These are phyloP conservation scores for Rhypophila decipiens DNA, from an alignment of 495 filamentous ascomycete genomes.

Conservation along the genomic window DNA sequence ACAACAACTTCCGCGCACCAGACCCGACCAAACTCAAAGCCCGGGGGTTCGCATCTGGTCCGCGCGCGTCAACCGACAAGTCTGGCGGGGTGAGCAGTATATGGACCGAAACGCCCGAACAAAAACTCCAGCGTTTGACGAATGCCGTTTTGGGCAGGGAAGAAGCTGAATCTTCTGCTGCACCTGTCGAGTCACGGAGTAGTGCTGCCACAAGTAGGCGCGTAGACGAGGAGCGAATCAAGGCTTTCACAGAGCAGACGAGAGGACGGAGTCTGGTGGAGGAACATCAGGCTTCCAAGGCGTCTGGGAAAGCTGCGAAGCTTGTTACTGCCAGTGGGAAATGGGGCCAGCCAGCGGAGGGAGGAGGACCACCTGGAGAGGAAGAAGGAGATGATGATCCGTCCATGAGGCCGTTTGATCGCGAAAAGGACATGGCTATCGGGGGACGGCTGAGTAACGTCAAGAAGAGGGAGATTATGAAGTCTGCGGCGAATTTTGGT, in stretches of 20 bases:
- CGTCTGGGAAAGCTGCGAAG: conserved; percentile 7
- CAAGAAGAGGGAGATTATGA: conserved; percentile 73
- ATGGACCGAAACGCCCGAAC: conserved; percentile 90
- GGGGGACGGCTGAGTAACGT: conserved; percentile 64
- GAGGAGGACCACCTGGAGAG: conserved; percentile 39
- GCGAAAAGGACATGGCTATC: conserved; percentile 88
- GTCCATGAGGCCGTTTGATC: conserved; percentile 79
- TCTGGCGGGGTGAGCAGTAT: conserved; percentile 50
- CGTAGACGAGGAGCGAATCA: conserved; percentile 29
- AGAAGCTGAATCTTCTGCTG: conserved; percentile 10
- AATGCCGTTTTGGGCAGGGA: conserved; percentile 79
- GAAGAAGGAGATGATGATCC: conserved; percentile 83
- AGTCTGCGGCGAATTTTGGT: conserved; percentile 74
- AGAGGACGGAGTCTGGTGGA: conserved; percentile 60
- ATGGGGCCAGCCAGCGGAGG: conserved; percentile 1
- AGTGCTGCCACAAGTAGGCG: conserved; percentile 21
- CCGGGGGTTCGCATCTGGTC: conserved; percentile 63
- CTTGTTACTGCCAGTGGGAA: background rate
- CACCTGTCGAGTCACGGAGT: background rate
- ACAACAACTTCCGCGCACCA: conserved; percentile 52
- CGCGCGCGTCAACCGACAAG: conserved; percentile 26
- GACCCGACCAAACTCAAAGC: conserved; percentile 80
- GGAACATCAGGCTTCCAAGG: conserved; percentile 41
- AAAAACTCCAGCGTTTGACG: conserved; percentile 73
- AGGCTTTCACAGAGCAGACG: conserved; percentile 37